Evolutionary conservation across 2,329 filamentous ascomycete species (phyloP).

Genomic region (Paramyrothecium roridum): DNA sequence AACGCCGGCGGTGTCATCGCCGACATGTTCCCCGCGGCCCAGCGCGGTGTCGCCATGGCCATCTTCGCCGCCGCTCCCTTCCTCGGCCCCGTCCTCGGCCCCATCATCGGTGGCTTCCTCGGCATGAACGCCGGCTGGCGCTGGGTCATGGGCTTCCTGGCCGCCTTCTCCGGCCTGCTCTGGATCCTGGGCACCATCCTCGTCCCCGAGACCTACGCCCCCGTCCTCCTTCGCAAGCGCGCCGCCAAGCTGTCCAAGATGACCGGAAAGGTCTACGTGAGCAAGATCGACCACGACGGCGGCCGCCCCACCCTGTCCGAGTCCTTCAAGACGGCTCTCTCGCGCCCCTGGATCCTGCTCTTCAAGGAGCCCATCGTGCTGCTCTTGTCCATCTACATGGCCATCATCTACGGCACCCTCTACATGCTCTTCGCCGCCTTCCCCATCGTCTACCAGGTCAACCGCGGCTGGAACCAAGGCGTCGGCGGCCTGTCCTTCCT

Average conservation of each 20-base stretch:
- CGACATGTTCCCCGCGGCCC: slow-evolving; percentile 49
- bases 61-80: slow-evolving; percentile 57
- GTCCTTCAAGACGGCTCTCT: slow-evolving; percentile 7
- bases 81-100: slow-evolving; percentile 53
- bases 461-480: slow-evolving; percentile 47
- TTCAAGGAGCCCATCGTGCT: slow-evolving; percentile 62
- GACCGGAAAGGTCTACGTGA: slow-evolving; percentile 48
- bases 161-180: slow-evolving; percentile 50
- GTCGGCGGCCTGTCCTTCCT: slow-evolving; percentile 55
- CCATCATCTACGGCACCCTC: slow-evolving; percentile 45
- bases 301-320: slow-evolving; percentile 28
- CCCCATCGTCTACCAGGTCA: slow-evolving; percentile 53
- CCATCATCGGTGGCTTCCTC: slow-evolving; percentile 56
- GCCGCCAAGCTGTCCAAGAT: slow-evolving; percentile 40
- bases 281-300: slow-evolving; percentile 27
- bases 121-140: slow-evolving; percentile 53
- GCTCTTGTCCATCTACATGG: slow-evolving; percentile 55
- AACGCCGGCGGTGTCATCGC: slow-evolving; percentile 56
- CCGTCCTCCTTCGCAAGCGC: slow-evolving; percentile 43
- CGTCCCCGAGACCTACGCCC: slow-evolving; percentile 52
- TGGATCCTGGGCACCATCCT: slow-evolving; percentile 43
- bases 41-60: slow-evolving; percentile 50
- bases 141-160: slow-evolving; percentile 57
- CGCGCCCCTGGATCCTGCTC: slow-evolving; percentile 57
- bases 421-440: slow-evolving; percentile 47